These are phyloP conservation scores for Ehretia macrophylla DNA, from an alignment of 257 asterid species.

Conservation along the genomic window DNA sequence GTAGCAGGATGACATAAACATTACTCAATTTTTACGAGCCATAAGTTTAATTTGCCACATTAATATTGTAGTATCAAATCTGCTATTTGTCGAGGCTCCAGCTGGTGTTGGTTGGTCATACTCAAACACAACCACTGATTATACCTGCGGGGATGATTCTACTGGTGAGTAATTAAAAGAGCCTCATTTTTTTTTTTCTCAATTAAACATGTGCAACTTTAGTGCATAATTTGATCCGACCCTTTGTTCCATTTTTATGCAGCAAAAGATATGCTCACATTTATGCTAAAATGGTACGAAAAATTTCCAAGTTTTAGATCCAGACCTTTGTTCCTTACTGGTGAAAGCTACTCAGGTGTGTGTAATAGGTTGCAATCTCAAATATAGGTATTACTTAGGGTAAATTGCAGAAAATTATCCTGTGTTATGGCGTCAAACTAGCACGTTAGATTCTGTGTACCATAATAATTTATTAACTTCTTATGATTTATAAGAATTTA, in stretches of 20 bases:
- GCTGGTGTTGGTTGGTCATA: constrained; percentile 46
- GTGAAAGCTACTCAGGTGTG: constrained; percentile 44
- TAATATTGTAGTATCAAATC: constrained; percentile 26
- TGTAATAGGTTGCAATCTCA: too few relatives aligned
- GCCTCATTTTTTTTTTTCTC: neutral
- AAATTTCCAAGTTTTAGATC: constrained; percentile 25
- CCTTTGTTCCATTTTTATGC: neutral
- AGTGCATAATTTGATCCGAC: too few relatives aligned
- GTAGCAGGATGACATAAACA: too few relatives aligned
- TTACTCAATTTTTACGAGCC: too few relatives aligned
- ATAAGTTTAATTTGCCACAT: neutral
- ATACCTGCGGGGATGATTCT: constrained; percentile 31
- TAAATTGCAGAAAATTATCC: too few relatives aligned
- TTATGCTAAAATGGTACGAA: constrained; percentile 31
- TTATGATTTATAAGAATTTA: too few relatives aligned
- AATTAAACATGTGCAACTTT: neutral
- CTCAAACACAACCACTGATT: constrained; percentile 31
- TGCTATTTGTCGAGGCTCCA: constrained; percentile 36
- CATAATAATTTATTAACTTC: too few relatives aligned
- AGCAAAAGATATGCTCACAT: constrained; percentile 30
- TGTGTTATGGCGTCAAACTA: too few relatives aligned
- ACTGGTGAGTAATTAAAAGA: constrained; percentile 19
- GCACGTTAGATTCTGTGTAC: too few relatives aligned
- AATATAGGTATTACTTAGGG: too few relatives aligned
- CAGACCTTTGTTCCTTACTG: constrained; percentile 31